Evolutionary conservation across 495 filamentous ascomycete genomes (phyloP), one percentile per base, ranked within the genome.

Genomic region (Hypoxylon fragiforme): DNA sequence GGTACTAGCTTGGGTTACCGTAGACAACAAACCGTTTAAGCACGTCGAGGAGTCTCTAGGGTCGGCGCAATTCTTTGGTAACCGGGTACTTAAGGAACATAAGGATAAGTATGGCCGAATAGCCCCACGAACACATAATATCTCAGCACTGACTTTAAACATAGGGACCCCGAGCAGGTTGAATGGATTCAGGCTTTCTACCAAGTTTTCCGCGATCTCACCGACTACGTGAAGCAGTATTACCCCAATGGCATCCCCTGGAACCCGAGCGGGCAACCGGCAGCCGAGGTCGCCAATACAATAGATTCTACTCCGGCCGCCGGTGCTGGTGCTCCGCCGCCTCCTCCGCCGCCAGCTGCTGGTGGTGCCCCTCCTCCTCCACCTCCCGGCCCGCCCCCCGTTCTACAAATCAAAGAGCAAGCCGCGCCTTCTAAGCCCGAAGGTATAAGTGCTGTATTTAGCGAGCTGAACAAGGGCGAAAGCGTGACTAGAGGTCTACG

Each of bases 161-260:
- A 14, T 21, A 92, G 88, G 72, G 85, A 95, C 50, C 79, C 80
- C 13, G 81, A 85, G 34, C 88, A 95, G 50, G 78, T 91, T 52
- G 84, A 92, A 66, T 98, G 89, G 83, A 81, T 95, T 12, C 86
- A 90, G 63, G 77, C 91, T 7, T 96, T 90, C 75, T 95, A 92
- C 72, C 82, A 85, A 51, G 83, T 96, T 46, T 90, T 96, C 75
- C 87, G 85, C 57, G 82, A 87, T 5, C 84, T 97, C 26, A 71
- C 77, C 15, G 82, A 85, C 22, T 97, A 92, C 68, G 82, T 95
- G 50, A 89, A 88, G 73, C 80, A 87, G 49, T 85, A 91, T 63
- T 92, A 88, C 68, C 74, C 81, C 26, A 81, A 80, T 40, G 92
- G 91, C 36, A 74, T 97, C 46, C 85, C 84, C 6, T 98, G 94